Conservation (phyloP, 176 grass and related monocot genomes). For the Lolium perenne region DNA sequence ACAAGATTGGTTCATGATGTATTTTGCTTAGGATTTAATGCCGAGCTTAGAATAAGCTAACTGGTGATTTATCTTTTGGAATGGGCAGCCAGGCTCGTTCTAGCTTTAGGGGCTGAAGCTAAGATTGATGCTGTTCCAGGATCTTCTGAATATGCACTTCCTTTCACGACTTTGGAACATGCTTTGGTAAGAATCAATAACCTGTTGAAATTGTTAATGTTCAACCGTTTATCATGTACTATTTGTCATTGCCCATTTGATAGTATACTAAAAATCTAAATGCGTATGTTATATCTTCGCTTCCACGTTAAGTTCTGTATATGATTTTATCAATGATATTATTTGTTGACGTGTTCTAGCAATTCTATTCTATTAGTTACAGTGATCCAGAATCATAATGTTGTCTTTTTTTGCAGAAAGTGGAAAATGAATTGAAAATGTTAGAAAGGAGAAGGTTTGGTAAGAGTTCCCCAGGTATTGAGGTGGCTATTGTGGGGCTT, state of each 20-base stretch:
- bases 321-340: constrained; percentile 1
- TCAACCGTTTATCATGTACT: constrained; percentile 17
- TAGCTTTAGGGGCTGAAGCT: constrained; percentile 97
- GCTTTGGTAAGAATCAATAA: constrained; percentile 69
- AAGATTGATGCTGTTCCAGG: constrained; percentile 87
- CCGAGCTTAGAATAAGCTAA: constrained; percentile 16
- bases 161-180: constrained; percentile 89
- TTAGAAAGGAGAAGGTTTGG: constrained; percentile 86
- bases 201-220: neutral
- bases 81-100: constrained; percentile 98
- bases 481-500: constrained; percentile 86
- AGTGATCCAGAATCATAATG: neutral
- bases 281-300: neutral
- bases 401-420: constrained; percentile 61
- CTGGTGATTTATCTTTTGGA: constrained; percentile 61
- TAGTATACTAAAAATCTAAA: neutral
- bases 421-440: constrained; percentile 72
- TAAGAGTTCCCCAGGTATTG: constrained; percentile 57
- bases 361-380: neutral
- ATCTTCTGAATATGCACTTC: constrained; percentile 88
- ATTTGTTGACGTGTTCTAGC: neutral
- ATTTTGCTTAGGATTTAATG: neutral
- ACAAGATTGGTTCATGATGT: neutral
- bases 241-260: constrained; percentile 20
- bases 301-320: neutral